Evolutionary conservation across 768 basidiomycete genomes (phyloP), one percentile per base, ranked within the genome.

Genomic region (Omphalotus guepiniiformis): DNA sequence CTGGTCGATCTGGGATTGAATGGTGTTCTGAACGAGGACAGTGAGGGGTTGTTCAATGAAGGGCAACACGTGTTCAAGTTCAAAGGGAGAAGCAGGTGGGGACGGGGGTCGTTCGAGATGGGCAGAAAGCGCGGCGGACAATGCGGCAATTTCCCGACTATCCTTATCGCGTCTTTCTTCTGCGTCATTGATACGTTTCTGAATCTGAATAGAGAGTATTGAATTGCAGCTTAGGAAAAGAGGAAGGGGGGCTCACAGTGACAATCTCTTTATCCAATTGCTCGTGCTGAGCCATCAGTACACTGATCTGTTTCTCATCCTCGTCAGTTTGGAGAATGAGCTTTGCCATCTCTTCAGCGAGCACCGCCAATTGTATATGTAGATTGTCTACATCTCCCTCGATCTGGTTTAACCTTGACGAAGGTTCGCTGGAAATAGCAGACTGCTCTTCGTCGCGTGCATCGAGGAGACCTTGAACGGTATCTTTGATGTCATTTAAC

Each of bases 61-160:
- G 6, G 12, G n/a, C 12, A 46, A 16, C 15, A 37, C 12, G 15
- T 13, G 18, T 19, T 46, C 34, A 6, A 36, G 44, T 15, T 46
- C 35, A 35, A 46, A 46, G 25, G 44, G 44, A 13, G 44, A 46
- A 16, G 44, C 35, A n/a, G 44, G 44, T 3, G 44, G 44, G 4
- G 44, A 46, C 13, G 38, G 34, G 5, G 44, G 44, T 18, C 28
- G 35, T 16, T 46, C 44, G 23, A n/a, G 9, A 12, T 46, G 38
- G 13, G 34, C 32, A n/a, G 16, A 36, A 6, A 46, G 35, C 6
- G 44, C 30, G 6, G 44, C 44, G 25, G 32, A 36, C n/a, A 46
- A 36, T 15, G 44, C 35, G 16, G 35, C 34, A 19, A 46, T 37
- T 23, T 46, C 44, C 15, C 12, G 25, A 6, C 23, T 35, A 26